Evolutionary conservation across 1,284 basidiomycete species (phyloP), one percentile per base, ranked within the genome.

Genomic region (Austropuccinia psidii): DNA sequence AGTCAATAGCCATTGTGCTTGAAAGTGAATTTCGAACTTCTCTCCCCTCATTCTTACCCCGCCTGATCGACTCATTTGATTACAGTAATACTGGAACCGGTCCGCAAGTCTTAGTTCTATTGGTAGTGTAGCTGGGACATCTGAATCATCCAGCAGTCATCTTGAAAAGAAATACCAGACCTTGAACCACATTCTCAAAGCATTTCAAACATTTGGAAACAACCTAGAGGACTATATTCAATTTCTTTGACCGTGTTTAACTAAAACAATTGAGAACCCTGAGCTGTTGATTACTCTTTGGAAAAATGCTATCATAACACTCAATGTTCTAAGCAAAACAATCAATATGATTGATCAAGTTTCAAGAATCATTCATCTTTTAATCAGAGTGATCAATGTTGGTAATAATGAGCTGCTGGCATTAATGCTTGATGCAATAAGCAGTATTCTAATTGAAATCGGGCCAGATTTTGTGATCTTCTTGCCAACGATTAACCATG

Each of bases 281-380:
- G 92, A 94, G 77, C 89, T 87, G 0, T 86, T 89, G 1, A 85
- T 86, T 1, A 83, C 86, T 35, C 83, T 98, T 57, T 88, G 95
- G 52, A 93, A 91, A 81, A 87, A 89, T 57, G 94, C 95, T 0
- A 90, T 98, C 60, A 87, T 90, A 76, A 95, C 93, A 0, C 90
- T 98, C 21, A 93, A 93, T 54, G 90, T 91, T 35, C 83, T 99
- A 21, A 93, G 93, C 17, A 86, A 89, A 76, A 88, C 95, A 76
- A 93, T 98, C 78, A 98, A 98, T 82, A 97, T 99, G 80, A 94
- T 91, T n/a, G 96, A 98, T 79, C 94, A 98, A 78, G 93, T 95
- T 8, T 96, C 93, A 21, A 87, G 95, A 57, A 97, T 98, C 78
- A 91, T 99, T 29, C 96, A 98, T 79, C 95, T 96, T 1, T 85